Evolutionary conservation across 1,284 basidiomycete genomes (phyloP), one percentile per base, ranked within the genome.

Genomic region (Cutaneotrichosporon arboriforme): DNA sequence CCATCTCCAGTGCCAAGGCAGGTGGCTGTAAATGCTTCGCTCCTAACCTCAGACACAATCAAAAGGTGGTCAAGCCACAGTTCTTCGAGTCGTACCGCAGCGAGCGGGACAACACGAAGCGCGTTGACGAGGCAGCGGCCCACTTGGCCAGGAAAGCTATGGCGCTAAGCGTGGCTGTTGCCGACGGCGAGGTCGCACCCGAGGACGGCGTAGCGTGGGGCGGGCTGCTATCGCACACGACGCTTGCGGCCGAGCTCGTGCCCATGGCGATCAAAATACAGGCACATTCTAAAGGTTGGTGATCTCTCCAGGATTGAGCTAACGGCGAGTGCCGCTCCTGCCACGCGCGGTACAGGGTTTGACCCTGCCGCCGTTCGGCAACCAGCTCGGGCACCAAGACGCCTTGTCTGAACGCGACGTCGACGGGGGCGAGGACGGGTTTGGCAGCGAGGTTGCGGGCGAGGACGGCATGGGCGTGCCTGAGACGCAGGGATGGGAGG

Each of bases 1-100:
- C 94, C 94, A 0, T 83, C 83, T 1, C 94, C 94, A 1, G 90
- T 97, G 2, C 77, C 81, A 1, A 79, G 90, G 35, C 81, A 77
- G 4, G 67, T 54, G 47, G 7, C 13, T 12, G 2, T 2, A 5
- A n/a, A 26, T 4, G 21, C 18, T 13, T 23, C 33, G 8, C 4
- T 15, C 15, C 43, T 54, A 22, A 45, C 5, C 7, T 9, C 45
- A 70, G 73, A 46, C 54, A 51, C 17, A 79, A 80, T 2, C 93
- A 97, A 70, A 90, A 87, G 66, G 77, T 90, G 17, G 68, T 74
- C 50, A 81, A 81, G 55, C 75, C 77, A 2, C 75, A 77, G 34
- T 75, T 77, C 64, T 81, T 79, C 71, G 75, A 77, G 22, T 59
- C 67, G 2, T 67, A 67, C 22, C 69, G 70, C 15, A 58, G 60